These are phyloP conservation scores for Pleurotus tuber-regium DNA, from an alignment of 768 basidiomycete genomes.

Conservation along the genomic window DNA sequence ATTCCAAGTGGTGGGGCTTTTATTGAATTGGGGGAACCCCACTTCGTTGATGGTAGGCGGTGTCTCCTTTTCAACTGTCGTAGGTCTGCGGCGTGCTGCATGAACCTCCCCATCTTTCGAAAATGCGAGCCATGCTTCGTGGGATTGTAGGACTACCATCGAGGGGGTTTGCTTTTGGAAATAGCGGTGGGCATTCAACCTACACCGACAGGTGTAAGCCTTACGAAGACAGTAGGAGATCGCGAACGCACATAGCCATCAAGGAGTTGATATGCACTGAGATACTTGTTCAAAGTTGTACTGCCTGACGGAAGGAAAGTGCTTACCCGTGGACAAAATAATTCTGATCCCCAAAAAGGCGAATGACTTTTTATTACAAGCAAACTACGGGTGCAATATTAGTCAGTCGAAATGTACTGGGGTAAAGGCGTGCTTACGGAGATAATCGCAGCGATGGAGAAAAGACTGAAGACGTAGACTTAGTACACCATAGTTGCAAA, in stretches of 20 bases:
- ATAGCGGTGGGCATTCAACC: constrained; percentile 5
- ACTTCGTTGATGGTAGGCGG: constrained; percentile 7
- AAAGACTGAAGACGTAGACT: neutral
- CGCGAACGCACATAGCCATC: constrained; percentile 4
- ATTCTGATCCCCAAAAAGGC: constrained; percentile 5
- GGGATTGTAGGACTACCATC: neutral
- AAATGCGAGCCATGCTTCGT: neutral
- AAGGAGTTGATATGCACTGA: constrained; percentile 9
- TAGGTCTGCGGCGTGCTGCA: constrained; percentile 3
- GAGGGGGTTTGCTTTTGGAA: constrained; percentile 5
- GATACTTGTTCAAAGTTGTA: neutral
- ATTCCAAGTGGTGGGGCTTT: neutral
- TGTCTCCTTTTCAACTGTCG: constrained; percentile 1
- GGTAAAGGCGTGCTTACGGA: neutral
- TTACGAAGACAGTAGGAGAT: too few relatives aligned
- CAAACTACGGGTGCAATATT: neutral
- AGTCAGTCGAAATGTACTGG: too few relatives aligned
- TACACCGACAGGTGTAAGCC: too few relatives aligned
- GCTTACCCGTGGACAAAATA: constrained; percentile 2
- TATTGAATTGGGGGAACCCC: neutral
- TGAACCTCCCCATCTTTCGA: neutral
- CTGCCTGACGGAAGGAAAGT: neutral
- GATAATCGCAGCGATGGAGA: neutral
- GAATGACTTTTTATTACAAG: neutral
- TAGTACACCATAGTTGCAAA: too few relatives aligned